A percentile compares a stretch with the other conserved stretches of the same genome.
These are phyloP conservation scores for Trichosanthes truncata DNA, from an alignment of 306 rosid species.

Conservation along the genomic window DNA sequence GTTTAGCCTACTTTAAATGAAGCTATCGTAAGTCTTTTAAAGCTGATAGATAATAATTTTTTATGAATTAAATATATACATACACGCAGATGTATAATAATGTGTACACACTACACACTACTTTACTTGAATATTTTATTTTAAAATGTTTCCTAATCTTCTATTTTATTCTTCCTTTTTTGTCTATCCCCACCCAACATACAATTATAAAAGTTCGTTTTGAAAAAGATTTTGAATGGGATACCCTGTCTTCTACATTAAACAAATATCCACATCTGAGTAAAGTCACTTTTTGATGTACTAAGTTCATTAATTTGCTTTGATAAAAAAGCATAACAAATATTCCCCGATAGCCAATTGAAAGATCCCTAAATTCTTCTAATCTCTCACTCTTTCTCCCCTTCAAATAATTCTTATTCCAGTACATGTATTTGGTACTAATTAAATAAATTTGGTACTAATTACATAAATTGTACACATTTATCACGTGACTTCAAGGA, in stretches of 20 bases:
- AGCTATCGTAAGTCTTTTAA: background rate
- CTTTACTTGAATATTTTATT: background rate
- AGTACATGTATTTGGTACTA: background rate
- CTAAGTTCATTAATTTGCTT: background rate
- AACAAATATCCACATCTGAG: background rate
- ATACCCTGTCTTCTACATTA: background rate
- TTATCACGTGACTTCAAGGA: background rate
- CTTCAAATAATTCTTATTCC: background rate
- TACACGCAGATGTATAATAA: background rate
- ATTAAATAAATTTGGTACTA: background rate
- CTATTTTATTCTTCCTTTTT: background rate
- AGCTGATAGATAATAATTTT: background rate
- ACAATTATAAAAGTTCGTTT: background rate
- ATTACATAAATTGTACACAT: background rate
- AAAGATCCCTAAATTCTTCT: background rate
- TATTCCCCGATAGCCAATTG: background rate
- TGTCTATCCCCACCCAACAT: background rate
- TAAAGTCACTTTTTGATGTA: background rate
- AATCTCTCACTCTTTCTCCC: background rate
- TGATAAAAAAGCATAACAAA: background rate
- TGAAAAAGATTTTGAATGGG: background rate
- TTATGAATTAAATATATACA: background rate
- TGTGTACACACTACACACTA: background rate
- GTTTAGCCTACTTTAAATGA: no score
- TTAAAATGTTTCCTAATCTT: background rate